Conservation (phyloP, 192 early-diverging fungal species). For the Gonapodya prolifera region DNA sequence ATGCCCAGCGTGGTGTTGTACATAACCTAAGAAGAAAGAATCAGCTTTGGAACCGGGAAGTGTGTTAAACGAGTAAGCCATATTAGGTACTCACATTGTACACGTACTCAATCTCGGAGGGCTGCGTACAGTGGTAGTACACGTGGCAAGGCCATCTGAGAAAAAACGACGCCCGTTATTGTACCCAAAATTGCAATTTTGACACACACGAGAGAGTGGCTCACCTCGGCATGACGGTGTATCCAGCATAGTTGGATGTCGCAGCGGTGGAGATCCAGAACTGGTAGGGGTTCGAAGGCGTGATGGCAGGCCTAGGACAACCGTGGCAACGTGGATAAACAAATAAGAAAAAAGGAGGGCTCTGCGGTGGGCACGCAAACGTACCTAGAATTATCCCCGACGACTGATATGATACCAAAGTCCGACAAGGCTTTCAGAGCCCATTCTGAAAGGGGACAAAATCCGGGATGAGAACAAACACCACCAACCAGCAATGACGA, state of each 20-base stretch:
- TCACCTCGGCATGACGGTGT: conserved; percentile 23
- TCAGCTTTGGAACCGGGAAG: background rate
- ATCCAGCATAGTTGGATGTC: conserved; percentile 24
- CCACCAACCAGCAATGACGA: too few relatives aligned
- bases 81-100: conserved; percentile 13
- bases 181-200: too few relatives aligned
- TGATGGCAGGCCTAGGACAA: background rate
- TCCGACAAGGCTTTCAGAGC: conserved; percentile 20
- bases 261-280: conserved; percentile 19
- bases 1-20: background rate
- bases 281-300: background rate
- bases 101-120: conserved; percentile 8
- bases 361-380: conserved; percentile 1
- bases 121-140: conserved; percentile 19
- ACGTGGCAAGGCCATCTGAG: conserved; percentile 14
- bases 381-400: conserved; percentile 21
- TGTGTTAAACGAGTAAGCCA: background rate
- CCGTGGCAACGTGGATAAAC: background rate
- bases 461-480: background rate
- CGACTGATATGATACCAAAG: conserved; percentile 18
- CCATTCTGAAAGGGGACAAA: background rate
- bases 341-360: conserved; percentile 12
- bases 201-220: too few relatives aligned
- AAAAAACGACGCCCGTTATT: too few relatives aligned
- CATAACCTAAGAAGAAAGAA: background rate